Evolutionary conservation across 1,284 basidiomycete genomes (phyloP).

Genomic region (Microbotryum saponariae): DNA sequence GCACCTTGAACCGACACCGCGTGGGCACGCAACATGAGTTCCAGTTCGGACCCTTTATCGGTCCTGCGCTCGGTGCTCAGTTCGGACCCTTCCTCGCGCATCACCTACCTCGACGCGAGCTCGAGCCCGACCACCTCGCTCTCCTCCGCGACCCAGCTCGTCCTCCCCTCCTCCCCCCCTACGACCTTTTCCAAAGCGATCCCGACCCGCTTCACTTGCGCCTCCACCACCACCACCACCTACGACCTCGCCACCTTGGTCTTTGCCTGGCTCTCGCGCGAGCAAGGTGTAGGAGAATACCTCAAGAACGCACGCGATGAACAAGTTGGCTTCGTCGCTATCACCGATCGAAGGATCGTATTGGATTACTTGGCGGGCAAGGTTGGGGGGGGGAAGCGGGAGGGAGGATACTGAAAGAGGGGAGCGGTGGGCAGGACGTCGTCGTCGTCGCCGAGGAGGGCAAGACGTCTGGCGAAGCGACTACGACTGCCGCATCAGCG

Average conservation of each 20-base stretch:
- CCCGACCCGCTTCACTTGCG: constrained; percentile 56
- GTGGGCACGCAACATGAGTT: too few species aligned
- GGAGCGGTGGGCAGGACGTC: constrained; percentile 37
- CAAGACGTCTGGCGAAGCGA: constrained; percentile 2
- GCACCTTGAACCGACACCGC: too few species aligned
- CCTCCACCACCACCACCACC: constrained; percentile 40
- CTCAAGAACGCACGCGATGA: constrained; percentile 70
- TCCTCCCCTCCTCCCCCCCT: constrained; percentile 10
- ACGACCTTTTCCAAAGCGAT: constrained; percentile 55
- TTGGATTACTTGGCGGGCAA: constrained; percentile 75
- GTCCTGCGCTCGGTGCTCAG: too few species aligned
- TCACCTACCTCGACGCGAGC: too few species aligned
- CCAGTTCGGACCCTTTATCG: too few species aligned
- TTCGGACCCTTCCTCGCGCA: too few species aligned
- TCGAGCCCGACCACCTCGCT: neutral
- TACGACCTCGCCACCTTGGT: constrained; percentile 72
- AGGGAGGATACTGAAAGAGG: too few species aligned
- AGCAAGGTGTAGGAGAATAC: constrained; percentile 70
- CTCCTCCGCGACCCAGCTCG: constrained; percentile 14
- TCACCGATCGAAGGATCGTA: constrained; percentile 73
- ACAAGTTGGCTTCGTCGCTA: constrained; percentile 66
- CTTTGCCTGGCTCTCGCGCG: constrained; percentile 66
- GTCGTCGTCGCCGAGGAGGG: constrained; percentile 25
- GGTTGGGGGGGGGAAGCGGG: neutral
- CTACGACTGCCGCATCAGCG: neutral